Base-by-base conservation (phyloP, 495 filamentous ascomycete species). In the Hyaloscypha bicolor region DNA sequence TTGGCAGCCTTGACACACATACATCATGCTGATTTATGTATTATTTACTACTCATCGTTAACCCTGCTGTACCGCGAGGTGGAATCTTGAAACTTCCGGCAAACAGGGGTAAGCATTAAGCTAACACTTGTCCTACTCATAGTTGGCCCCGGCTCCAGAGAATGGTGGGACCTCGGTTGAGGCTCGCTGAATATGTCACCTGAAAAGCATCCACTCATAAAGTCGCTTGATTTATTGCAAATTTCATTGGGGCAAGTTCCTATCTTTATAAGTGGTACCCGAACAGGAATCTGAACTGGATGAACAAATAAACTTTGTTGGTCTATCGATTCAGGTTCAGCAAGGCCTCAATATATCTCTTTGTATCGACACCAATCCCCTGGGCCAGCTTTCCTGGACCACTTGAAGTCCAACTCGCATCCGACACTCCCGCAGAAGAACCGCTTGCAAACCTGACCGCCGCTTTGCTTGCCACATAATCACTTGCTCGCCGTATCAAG, bases 341-440 rank as follows among this genome's bases (percentile, higher is more conserved):
- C 64, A 97, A 75, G 14, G 86, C 88, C 72, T 96, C 93, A 66
- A 97, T 91, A 79, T 97, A 97, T 72, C 86, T 85, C 76, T 89
- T 83, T 51, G 93, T 91, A 85, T 97, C 93, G 65, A 97, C 82
- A 0, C 93, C 93, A 70, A 97, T 89, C 4, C 93, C 93, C 76
- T 94, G 92, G n/a, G 88, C 90, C 64, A 96, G 73, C 88, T 32
- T 87, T 74, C 80, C 83, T 80, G 68, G 83, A 70, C 55, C 79
- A 48, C 42, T 48, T 72, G 68, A 83, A 79, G 76, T 83, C 81
- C 71, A 85, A 67, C 61, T 81, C 67, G 67, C 83, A 69, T 74
- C 75, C 33, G 74, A 74, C 65, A 78, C 62, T 39, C 12, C 21
- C 6, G 32, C 42, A 6, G 69, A 66, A 60, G 66, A 60, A 12